Evolutionary conservation across 1,284 basidiomycete species (phyloP), one percentile per base, ranked within the genome.

Genomic region (Malassezia equina): DNA sequence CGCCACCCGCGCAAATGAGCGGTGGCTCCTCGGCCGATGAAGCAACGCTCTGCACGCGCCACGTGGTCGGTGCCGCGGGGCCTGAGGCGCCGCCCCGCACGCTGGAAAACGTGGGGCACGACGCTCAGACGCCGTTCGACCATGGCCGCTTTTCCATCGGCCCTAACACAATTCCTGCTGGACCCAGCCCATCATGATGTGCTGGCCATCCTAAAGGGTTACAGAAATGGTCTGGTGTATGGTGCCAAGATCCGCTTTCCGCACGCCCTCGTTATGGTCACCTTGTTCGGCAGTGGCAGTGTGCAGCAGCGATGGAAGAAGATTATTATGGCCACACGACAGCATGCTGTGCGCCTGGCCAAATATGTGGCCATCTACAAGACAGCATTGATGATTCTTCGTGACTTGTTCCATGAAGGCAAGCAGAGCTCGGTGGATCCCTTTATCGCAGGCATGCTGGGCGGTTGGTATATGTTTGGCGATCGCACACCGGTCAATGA

Each of bases 251-350:
- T 96, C 65, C 65, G 79, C 42, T 94, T 94, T 73, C 94, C 94
- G n/a, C 94, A 99, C 81, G 93, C 94, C 2, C 79, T 99, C 24
- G 86, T 98, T 53, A 98, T 98, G 93, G 86, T 90, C n/a, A 82
- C 95, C 58, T 79, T 98, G 25, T 98, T 98, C 71, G 73, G 75
- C 7, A 55, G 69, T 1, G 66, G 66, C 12, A 62, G 63, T 24
- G 59, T 61, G 9, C 51, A 79, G 65, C 75, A 82, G 12, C 83
- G 88, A 39, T 66, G 83, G 33, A 78, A 77, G 49, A 79, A 81
- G 54, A 88, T 98, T 63, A 85, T 84, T 73, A 82, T 81, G 21
- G 86, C 91, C n/a, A 96, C 94, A 2, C 86, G 83, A 66, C 84
- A 86, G 59, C 90, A 93, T 76, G 84, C 88, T 3, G 67, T 86